Percentiles rank a stretch among this genome's conserved stretches.
phyloP scores from a whole-genome alignment of 2,329 filamentous ascomycete genomes.

The Fonsecaea pedrosoi region DNA sequence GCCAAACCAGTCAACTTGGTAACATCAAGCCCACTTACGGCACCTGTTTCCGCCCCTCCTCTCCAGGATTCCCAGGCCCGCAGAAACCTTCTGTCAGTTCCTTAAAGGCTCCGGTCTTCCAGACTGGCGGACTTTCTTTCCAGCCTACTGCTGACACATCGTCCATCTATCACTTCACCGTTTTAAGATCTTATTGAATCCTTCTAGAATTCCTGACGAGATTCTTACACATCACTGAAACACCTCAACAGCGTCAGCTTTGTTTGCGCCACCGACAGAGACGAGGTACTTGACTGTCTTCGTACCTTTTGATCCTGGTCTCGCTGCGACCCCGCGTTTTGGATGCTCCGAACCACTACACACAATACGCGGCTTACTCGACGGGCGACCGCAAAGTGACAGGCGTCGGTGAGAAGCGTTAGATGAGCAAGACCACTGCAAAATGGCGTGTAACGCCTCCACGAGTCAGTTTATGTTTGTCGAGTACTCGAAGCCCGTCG shows the following conservation, averaged over 20 bases:
- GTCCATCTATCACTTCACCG: neutral
- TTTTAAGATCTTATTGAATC: neutral
- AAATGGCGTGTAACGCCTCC: conserved; percentile 24
- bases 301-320: neutral
- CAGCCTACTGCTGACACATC: neutral
- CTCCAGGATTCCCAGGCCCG: neutral
- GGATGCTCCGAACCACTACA: neutral
- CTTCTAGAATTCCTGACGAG: neutral
- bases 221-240: neutral
- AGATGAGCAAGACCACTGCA: neutral
- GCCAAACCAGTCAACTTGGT: neutral
- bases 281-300: neutral
- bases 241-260: neutral
- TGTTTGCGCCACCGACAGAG: neutral
- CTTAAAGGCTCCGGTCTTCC: neutral
- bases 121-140: neutral
- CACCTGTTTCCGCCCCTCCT: neutral
- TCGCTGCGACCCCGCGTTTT: neutral
- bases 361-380: neutral
- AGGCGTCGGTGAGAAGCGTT: neutral
- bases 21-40: neutral
- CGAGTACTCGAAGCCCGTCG: conserved; percentile 26
- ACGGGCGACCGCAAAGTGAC: neutral
- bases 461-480: conserved; percentile 31
- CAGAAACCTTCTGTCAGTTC: neutral